phyloP scores from a whole-genome alignment of 2,329 filamentous ascomycete genomes.

The Cytospora chrysosperma region DNA sequence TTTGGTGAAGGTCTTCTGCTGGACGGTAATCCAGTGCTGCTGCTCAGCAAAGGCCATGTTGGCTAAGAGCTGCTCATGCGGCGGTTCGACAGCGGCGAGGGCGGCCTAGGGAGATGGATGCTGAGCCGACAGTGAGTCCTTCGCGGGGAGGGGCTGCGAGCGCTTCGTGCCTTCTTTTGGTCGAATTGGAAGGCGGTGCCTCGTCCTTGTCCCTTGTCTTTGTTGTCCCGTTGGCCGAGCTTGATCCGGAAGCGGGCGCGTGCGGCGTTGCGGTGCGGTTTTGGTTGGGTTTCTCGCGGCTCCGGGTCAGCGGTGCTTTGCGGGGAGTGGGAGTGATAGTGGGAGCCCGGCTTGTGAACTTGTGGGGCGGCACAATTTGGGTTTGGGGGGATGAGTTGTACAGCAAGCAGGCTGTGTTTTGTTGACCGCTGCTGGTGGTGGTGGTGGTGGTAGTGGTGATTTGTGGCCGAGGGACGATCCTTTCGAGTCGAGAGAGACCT shows the following conservation, averaged over 20 bases:
- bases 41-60: conserved; percentile 66
- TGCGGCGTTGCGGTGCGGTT: conserved; percentile 36
- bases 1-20: conserved; percentile 99
- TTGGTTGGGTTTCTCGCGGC: conserved; percentile 42
- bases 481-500: not conserved
- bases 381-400: not conserved
- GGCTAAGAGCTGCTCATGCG: conserved; percentile 49
- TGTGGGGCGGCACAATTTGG: conserved; percentile 9
- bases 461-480: not conserved
- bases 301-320: conserved; percentile 33
- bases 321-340: conserved; percentile 18
- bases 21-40: conserved; percentile 73
- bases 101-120: conserved; percentile 31
- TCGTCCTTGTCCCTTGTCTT: conserved; percentile 30
- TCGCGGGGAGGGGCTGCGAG: conserved; percentile 27
- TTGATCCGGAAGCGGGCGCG: conserved; percentile 30
- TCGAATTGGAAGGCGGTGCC: conserved; percentile 25
- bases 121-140: conserved; percentile 31
- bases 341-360: conserved; percentile 7
- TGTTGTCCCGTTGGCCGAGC: conserved; percentile 37
- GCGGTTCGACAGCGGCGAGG: conserved; percentile 41
- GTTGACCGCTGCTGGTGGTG: not conserved
- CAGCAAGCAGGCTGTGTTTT: not conserved
- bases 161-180: conserved; percentile 23
- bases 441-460: not conserved